Percentiles rank a stretch among this genome's conserved stretches.
Conservation (phyloP, 345 rosid genomes). For the Laguncularia racemosa region DNA sequence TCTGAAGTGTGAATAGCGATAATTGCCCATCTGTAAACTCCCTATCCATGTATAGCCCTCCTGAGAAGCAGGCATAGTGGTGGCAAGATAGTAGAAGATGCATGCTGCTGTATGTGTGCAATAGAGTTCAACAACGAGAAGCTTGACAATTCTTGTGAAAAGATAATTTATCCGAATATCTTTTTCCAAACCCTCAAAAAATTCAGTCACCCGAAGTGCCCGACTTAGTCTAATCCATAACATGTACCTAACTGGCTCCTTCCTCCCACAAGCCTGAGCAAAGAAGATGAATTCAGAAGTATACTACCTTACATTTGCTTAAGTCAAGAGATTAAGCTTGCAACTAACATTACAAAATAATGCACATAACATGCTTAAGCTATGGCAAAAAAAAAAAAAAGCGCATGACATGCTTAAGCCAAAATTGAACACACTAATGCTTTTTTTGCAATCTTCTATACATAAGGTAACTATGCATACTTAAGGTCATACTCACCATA, state of each 20-base stretch:
- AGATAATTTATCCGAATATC: slow-evolving; percentile 77
- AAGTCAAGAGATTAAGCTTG: too few relatives aligned
- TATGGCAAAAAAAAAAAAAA: too few relatives aligned
- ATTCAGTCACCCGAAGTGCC: slow-evolving; percentile 42
- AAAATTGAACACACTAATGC: too few relatives aligned
- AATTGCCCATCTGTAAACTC: slow-evolving; percentile 76
- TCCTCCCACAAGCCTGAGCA: slow-evolving; percentile 45
- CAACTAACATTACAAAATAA: too few relatives aligned
- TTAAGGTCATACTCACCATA: too few relatives aligned
- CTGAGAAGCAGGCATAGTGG: slow-evolving; percentile 60
- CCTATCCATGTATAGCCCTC: slow-evolving; percentile 95
- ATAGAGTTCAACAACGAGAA: slow-evolving; percentile 74
- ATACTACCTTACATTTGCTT: background rate
- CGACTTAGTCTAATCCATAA: slow-evolving; percentile 72
- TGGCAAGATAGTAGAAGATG: slow-evolving; percentile 86
- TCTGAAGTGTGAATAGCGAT: slow-evolving; percentile 49
- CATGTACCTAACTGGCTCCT: slow-evolving; percentile 68
- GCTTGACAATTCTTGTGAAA: slow-evolving; percentile 71
- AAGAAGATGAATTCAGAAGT: background rate
- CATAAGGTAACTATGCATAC: too few relatives aligned
- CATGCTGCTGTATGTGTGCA: slow-evolving; percentile 95
- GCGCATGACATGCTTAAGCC: too few relatives aligned
- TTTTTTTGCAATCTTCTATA: too few relatives aligned
- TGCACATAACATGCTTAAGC: too few relatives aligned
- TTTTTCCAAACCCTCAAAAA: slow-evolving; percentile 76